Percentiles rank a stretch among this genome's conserved stretches.
phyloP scores from a whole-genome alignment of 441 rosid species.

The Croton laevigatus region DNA sequence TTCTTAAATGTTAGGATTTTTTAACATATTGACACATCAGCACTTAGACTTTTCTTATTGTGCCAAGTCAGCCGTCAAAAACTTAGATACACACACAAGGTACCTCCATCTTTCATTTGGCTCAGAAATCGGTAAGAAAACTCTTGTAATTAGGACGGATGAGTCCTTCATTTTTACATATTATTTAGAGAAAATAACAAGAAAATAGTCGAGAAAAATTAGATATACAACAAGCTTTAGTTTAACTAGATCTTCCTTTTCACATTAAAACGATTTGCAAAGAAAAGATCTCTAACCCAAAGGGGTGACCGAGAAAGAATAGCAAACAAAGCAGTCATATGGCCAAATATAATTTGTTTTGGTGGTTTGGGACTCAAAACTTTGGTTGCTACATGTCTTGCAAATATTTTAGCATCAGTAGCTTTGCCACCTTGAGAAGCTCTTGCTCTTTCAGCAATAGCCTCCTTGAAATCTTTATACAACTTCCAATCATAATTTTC shows the following conservation, averaged over 20 bases:
- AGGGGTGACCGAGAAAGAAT: constrained; percentile 55
- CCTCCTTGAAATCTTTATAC: constrained; percentile 44
- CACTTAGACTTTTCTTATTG: too few species aligned
- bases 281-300: constrained; percentile 54
- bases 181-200: too few species aligned
- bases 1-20: too few species aligned
- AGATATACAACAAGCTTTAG: background rate
- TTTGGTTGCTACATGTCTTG: constrained; percentile 52
- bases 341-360: constrained; percentile 47
- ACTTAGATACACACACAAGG: too few species aligned
- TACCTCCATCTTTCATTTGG: too few species aligned
- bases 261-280: constrained; percentile 35
- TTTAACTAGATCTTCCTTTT: constrained; percentile 29
- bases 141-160: too few species aligned
- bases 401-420: constrained; percentile 39
- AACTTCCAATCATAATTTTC: constrained; percentile 46
- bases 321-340: constrained; percentile 51
- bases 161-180: too few species aligned
- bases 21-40: too few species aligned
- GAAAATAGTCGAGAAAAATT: too few species aligned
- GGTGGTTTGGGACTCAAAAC: constrained; percentile 55
- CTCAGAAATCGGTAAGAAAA: too few species aligned
- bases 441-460: constrained; percentile 46
- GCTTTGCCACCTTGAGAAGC: constrained; percentile 50
- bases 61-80: too few species aligned